phyloP scores from a whole-genome alignment of 768 basidiomycete genomes.

The Suillus hirtellus region DNA sequence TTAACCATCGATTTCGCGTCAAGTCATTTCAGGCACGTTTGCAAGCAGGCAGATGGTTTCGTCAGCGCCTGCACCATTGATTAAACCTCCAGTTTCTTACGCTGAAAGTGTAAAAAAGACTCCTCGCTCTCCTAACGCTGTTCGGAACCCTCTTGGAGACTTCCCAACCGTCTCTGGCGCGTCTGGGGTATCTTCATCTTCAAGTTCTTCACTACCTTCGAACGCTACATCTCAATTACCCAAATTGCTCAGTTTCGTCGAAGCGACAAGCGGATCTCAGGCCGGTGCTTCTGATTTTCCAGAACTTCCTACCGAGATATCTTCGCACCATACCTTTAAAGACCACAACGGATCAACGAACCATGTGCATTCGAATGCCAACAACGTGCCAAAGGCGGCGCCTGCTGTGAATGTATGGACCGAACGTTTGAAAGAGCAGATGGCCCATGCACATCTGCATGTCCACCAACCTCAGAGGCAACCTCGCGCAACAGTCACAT shows the following conservation, averaged over 20 bases:
- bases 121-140: conserved; percentile 27
- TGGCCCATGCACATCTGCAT: conserved; percentile 25
- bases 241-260: neutral
- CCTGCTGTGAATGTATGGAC: conserved; percentile 43
- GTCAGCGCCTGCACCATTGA: conserved; percentile 29
- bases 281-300: conserved; percentile 6
- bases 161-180: conserved; percentile 6
- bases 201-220: conserved; percentile 12
- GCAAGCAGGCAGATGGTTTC: conserved; percentile 27
- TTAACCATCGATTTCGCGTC: neutral
- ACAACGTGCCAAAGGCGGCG: conserved; percentile 19
- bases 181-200: conserved; percentile 10
- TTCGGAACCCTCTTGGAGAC: conserved; percentile 12
- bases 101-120: conserved; percentile 55
- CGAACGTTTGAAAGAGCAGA: conserved; percentile 42
- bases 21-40: conserved; percentile 1
- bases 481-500: conserved; percentile 14
- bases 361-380: conserved; percentile 11
- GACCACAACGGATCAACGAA: neutral
- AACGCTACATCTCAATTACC: neutral
- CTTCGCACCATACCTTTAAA: neutral
- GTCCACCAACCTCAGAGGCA: conserved; percentile 23
- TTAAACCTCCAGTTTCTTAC: conserved; percentile 53
- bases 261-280: conserved; percentile 2
- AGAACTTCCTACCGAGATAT: conserved; percentile 6